Conservation (phyloP, 2,329 filamentous ascomycete species). For the Venturia oleaginea region DNA sequence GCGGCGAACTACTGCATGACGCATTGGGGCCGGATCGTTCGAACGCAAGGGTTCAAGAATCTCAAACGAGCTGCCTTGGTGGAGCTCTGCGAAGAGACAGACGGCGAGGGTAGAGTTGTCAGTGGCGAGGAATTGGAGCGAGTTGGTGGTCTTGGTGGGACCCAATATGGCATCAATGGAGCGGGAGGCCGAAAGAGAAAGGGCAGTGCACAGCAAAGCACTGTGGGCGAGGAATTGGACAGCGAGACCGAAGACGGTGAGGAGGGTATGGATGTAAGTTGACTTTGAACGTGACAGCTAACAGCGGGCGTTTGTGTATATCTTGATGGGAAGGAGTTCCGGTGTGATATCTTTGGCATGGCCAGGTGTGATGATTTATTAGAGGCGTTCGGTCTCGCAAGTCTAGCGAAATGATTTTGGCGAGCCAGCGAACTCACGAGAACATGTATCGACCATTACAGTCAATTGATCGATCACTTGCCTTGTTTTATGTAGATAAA, state of each 20-base stretch:
- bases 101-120: conserved; percentile 84
- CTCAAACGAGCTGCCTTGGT: conserved; percentile 73
- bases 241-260: conserved; percentile 12
- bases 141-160: conserved; percentile 44
- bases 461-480: neutral
- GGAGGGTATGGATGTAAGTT: conserved; percentile 33
- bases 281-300: neutral
- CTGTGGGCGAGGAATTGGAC: conserved; percentile 7
- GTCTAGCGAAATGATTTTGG: neutral
- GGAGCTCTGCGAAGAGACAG: conserved; percentile 86
- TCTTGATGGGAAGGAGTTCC: neutral
- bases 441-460: neutral
- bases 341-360: neutral
- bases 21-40: conserved; percentile 90
- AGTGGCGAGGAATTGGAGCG: conserved; percentile 73
- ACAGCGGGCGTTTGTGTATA: neutral
- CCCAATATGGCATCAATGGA: conserved; percentile 34
- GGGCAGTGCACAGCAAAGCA: conserved; percentile 1
- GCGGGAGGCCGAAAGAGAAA: conserved; percentile 14
- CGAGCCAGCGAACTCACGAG: neutral
- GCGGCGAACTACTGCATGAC: conserved; percentile 83
- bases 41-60: conserved; percentile 76
- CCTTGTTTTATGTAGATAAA: neutral
- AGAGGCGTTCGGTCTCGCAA: neutral
- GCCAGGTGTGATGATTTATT: neutral